Conservation (phyloP, 257 asterid species). For the Scutellaria galericulata region DNA sequence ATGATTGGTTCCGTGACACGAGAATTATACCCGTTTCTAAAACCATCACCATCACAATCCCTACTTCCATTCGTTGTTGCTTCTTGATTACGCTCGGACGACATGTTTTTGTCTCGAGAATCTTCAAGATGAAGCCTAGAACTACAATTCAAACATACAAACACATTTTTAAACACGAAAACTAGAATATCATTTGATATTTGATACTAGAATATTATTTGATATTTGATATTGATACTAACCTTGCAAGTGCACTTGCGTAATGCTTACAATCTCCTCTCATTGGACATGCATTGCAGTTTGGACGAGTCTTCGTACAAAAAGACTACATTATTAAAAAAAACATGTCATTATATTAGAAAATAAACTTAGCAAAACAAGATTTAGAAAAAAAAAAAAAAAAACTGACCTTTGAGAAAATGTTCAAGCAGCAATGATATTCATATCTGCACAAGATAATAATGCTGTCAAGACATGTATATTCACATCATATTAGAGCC, state of each 20-base stretch:
- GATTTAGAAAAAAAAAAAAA: neutral
- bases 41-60: neutral
- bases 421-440: slow-evolving; percentile 57
- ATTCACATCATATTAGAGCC: neutral
- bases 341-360: too few species aligned
- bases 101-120: slow-evolving; percentile 28
- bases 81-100: slow-evolving; percentile 25
- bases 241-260: slow-evolving; percentile 71
- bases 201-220: neutral
- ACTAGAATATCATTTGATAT: neutral
- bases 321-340: slow-evolving; percentile 44
- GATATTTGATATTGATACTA: slow-evolving; percentile 18
- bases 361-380: too few species aligned
- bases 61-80: neutral
- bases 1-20: neutral
- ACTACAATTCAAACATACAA: slow-evolving; percentile 37
- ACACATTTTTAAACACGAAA: neutral
- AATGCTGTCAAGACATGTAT: neutral
- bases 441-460: slow-evolving; percentile 50
- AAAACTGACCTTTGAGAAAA: slow-evolving; percentile 58
- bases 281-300: slow-evolving; percentile 68
- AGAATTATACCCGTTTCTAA: neutral
- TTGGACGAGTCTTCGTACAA: slow-evolving; percentile 60
- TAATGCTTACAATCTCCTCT: slow-evolving; percentile 55
- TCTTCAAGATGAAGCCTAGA: slow-evolving; percentile 43